Evolutionary conservation across 2,329 filamentous ascomycete species (phyloP).

Genomic region (Trichoderma sp.): DNA sequence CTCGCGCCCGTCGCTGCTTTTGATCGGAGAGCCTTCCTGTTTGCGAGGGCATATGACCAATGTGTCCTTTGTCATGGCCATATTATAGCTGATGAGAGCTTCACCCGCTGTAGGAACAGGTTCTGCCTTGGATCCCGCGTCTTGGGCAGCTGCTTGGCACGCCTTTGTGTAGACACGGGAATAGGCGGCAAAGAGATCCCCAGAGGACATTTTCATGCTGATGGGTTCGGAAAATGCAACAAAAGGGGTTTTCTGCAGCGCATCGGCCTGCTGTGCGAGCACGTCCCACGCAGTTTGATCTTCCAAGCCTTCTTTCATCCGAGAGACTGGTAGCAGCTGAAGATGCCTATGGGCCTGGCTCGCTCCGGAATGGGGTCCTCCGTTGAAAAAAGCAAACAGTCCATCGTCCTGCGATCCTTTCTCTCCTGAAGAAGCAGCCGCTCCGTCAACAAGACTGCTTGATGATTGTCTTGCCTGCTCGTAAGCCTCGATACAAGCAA

Average conservation of each 20-base stretch:
- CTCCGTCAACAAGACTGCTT: neutral
- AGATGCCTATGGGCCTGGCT: conserved; percentile 74
- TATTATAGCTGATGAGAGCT: conserved; percentile 65
- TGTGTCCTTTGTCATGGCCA: conserved; percentile 59
- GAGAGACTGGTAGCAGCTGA: conserved; percentile 68
- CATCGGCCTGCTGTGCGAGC: conserved; percentile 46
- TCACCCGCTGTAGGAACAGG: conserved; percentile 42
- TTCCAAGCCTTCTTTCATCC: conserved; percentile 61
- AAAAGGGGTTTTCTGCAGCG: conserved; percentile 44
- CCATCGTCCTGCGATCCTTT: conserved; percentile 36
- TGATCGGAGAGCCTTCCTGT: conserved; percentile 52
- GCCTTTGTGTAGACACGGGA: conserved; percentile 53
- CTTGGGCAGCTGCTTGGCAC: conserved; percentile 43
- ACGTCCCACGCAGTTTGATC: conserved; percentile 49
- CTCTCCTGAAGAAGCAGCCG: neutral
- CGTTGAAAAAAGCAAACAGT: conserved; percentile 72
- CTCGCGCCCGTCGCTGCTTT: conserved; percentile 37
- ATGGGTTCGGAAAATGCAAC: conserved; percentile 49
- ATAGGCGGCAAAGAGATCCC: conserved; percentile 50
- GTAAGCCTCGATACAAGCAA: conserved; percentile 65
- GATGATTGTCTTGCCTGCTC: conserved; percentile 29
- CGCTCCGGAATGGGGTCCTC: conserved; percentile 68
- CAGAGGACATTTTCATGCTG: conserved; percentile 39
- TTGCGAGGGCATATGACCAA: conserved; percentile 60
- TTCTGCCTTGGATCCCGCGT: conserved; percentile 19